These are phyloP conservation scores for Penicillium turbatum DNA, from an alignment of 495 filamentous ascomycete species.

Conservation along the genomic window DNA sequence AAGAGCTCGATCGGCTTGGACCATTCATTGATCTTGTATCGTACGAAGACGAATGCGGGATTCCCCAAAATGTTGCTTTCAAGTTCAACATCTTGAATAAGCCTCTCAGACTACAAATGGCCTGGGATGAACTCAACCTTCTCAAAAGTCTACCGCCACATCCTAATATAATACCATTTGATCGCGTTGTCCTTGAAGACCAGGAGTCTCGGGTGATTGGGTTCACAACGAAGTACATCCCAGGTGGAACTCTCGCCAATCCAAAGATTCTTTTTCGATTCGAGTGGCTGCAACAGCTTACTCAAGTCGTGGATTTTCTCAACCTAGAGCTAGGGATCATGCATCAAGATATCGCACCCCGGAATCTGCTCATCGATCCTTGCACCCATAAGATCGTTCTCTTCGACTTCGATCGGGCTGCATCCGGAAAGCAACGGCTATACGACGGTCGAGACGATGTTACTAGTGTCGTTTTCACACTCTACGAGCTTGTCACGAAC, in stretches of 20 bases:
- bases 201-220: conserved; percentile 32
- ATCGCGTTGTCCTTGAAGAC: conserved; percentile 31
- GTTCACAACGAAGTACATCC: conserved; percentile 36
- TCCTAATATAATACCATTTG: conserved; percentile 33
- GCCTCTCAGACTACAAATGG: conserved; percentile 17
- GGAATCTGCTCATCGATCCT: conserved; percentile 35
- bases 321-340: conserved; percentile 37
- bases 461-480: conserved; percentile 33
- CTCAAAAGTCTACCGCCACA: conserved; percentile 30
- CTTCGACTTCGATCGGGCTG: conserved; percentile 38
- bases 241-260: conserved; percentile 27
- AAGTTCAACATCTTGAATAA: conserved; percentile 10
- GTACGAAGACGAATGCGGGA: too few relatives aligned
- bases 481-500: conserved; percentile 41
- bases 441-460: conserved; percentile 32
- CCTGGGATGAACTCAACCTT: conserved; percentile 36
- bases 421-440: conserved; percentile 16
- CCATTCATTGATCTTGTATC: too few relatives aligned
- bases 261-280: conserved; percentile 28
- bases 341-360: conserved; percentile 38
- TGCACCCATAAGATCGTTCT: conserved; percentile 32
- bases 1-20: too few relatives aligned
- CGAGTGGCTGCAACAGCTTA: conserved; percentile 35
- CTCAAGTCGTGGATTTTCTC: conserved; percentile 34
- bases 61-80: too few relatives aligned